Conservation (phyloP, 1,139 yeast genomes). For the Geotrichum histeridarum region DNA sequence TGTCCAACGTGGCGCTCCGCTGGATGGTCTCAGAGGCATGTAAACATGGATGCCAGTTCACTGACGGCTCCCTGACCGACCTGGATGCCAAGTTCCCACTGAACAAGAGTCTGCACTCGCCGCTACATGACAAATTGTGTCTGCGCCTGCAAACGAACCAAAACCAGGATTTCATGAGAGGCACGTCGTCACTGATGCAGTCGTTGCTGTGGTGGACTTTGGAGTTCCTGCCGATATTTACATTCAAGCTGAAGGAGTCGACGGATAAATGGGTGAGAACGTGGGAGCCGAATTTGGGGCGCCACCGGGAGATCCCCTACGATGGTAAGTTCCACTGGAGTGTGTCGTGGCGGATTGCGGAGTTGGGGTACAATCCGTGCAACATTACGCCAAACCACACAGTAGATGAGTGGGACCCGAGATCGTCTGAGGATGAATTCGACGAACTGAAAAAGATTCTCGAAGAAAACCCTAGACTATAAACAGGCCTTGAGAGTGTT, state of each 20-base stretch:
- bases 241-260: conserved; percentile 43
- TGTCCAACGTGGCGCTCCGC: conserved; percentile 48
- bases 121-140: conserved; percentile 22
- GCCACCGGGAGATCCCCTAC: conserved; percentile 46
- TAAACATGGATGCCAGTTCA: conserved; percentile 47
- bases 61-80: conserved; percentile 39
- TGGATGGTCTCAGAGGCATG: conserved; percentile 57
- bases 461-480: conserved; percentile 10
- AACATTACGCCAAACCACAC: neutral
- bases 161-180: neutral
- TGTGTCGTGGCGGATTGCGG: conserved; percentile 42
- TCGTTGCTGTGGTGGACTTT: conserved; percentile 50
- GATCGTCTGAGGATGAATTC: neutral
- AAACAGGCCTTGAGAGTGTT: neutral
- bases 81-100: conserved; percentile 42
- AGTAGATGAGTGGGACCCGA: neutral
- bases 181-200: neutral
- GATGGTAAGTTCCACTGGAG: conserved; percentile 58
- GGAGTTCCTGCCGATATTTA: conserved; percentile 55
- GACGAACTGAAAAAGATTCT: conserved; percentile 13
- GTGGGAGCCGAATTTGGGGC: conserved; percentile 52
- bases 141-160: conserved; percentile 6
- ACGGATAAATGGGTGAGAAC: conserved; percentile 47
- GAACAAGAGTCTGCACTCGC: conserved; percentile 27
- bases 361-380: conserved; percentile 11